phyloP scores from a whole-genome alignment of 495 filamentous ascomycete genomes.

The Penicillium coffeae region DNA sequence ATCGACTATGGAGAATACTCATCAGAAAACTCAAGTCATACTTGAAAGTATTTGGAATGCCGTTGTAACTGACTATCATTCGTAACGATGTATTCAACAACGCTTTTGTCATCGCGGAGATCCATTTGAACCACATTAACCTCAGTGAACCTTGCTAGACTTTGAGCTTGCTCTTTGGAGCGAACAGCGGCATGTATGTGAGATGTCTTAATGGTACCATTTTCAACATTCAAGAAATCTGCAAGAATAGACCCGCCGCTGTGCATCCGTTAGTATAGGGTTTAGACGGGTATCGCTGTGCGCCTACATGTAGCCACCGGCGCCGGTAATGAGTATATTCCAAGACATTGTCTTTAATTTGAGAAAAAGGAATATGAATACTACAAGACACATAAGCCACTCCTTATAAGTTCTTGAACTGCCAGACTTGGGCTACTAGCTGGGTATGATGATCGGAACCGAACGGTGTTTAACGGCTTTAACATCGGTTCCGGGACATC shows the following conservation, averaged over 20 bases:
- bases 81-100: constrained; percentile 2
- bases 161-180: constrained; percentile 7
- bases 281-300: background rate
- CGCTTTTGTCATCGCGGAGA: constrained; percentile 1
- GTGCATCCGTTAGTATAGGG: background rate
- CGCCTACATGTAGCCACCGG: background rate
- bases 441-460: background rate
- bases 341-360: background rate
- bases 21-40: background rate
- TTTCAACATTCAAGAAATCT: background rate
- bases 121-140: constrained; percentile 1
- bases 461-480: background rate
- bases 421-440: no score
- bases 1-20: background rate
- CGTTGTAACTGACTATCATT: constrained; percentile 4
- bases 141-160: background rate
- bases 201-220: background rate
- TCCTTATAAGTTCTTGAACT: background rate
- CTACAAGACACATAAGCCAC: no score
- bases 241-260: background rate
- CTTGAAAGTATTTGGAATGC: background rate
- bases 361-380: no score
- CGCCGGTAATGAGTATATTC: background rate
- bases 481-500: background rate
- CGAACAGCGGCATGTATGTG: constrained; percentile 6